A percentile compares a stretch with the other conserved stretches of the same genome.
phyloP scores from a whole-genome alignment of 192 early-diverging fungal species.

The Coemansia sp. region DNA sequence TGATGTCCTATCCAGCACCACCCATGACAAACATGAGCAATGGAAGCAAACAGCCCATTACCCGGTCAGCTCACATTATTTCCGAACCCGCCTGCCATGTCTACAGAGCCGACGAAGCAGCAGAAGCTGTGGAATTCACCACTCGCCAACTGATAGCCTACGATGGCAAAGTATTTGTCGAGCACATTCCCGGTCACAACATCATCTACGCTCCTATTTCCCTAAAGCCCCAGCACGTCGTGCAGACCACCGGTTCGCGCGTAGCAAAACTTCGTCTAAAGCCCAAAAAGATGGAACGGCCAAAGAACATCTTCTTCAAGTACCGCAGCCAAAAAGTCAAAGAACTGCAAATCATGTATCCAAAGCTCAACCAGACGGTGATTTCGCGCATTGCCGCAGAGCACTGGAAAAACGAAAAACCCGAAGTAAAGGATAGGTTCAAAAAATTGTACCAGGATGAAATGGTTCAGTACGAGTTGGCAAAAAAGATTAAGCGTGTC shows the following conservation, averaged over 20 bases:
- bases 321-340: slow-evolving; percentile 55
- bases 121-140: slow-evolving; percentile 21
- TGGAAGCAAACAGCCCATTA: slow-evolving; percentile 16
- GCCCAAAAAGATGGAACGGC: slow-evolving; percentile 20
- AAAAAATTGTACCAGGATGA: slow-evolving; percentile 47
- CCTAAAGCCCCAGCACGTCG: slow-evolving; percentile 6
- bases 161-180: slow-evolving; percentile 45
- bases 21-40: slow-evolving; percentile 9
- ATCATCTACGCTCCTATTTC: slow-evolving; percentile 37
- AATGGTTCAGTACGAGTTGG: slow-evolving; percentile 50
- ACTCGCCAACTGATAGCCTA: slow-evolving; percentile 34
- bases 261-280: slow-evolving; percentile 17
- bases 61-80: slow-evolving; percentile 32
- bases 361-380: slow-evolving; percentile 53
- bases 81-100: slow-evolving; percentile 38
- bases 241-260: slow-evolving; percentile 13
- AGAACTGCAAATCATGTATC: slow-evolving; percentile 37
- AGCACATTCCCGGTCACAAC: slow-evolving; percentile 47
- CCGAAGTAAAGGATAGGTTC: slow-evolving; percentile 44
- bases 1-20: slow-evolving; percentile 6
- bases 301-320: slow-evolving; percentile 58
- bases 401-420: slow-evolving; percentile 49
- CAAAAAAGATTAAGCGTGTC: slow-evolving; percentile 26
- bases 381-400: slow-evolving; percentile 57
- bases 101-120: slow-evolving; percentile 23